Conservation (phyloP, 2,329 filamentous ascomycete species). For the Fusarium pilosicola region DNA sequence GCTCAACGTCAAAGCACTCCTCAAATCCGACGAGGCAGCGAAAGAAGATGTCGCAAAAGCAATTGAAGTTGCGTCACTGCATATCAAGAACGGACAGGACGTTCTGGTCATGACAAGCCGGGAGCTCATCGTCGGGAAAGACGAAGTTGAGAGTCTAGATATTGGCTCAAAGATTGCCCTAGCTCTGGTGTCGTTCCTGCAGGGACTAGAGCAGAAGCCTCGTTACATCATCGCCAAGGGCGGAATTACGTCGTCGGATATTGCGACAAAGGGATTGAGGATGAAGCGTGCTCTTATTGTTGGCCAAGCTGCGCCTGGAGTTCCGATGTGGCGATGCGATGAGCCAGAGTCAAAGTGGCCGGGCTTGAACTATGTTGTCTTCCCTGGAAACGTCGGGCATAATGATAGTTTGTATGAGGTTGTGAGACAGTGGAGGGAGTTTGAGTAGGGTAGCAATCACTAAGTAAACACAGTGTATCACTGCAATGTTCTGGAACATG, state of each 20-base stretch:
- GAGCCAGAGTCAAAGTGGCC: slow-evolving; percentile 60
- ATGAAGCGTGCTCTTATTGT: slow-evolving; percentile 64
- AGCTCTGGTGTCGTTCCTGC: slow-evolving; percentile 61
- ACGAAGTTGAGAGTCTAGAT: slow-evolving; percentile 62
- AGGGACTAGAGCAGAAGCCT: slow-evolving; percentile 57
- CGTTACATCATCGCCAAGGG: slow-evolving; percentile 69
- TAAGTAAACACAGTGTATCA: too few relatives aligned
- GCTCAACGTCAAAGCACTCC: slow-evolving; percentile 59
- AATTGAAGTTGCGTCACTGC: slow-evolving; percentile 48
- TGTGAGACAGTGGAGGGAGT: slow-evolving; percentile 15
- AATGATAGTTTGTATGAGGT: slow-evolving; percentile 12
- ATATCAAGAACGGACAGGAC: slow-evolving; percentile 59
- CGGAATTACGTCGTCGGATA: slow-evolving; percentile 68
- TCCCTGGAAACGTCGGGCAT: slow-evolving; percentile 17
- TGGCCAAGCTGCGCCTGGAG: slow-evolving; percentile 66
- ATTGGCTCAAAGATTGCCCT: slow-evolving; percentile 64
- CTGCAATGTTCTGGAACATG: background rate
- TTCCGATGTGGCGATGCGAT: slow-evolving; percentile 68
- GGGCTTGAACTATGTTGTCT: slow-evolving; percentile 14
- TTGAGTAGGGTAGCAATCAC: background rate
- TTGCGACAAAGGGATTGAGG: slow-evolving; percentile 64
- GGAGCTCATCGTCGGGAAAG: slow-evolving; percentile 56
- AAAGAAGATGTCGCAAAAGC: slow-evolving; percentile 47
- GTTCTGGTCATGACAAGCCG: slow-evolving; percentile 69
- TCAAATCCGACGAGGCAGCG: slow-evolving; percentile 50